Evolutionary conservation across 2,329 filamentous ascomycete genomes (phyloP), one percentile per base, ranked within the genome.

Genomic region (Colletotrichum tropicicola): DNA sequence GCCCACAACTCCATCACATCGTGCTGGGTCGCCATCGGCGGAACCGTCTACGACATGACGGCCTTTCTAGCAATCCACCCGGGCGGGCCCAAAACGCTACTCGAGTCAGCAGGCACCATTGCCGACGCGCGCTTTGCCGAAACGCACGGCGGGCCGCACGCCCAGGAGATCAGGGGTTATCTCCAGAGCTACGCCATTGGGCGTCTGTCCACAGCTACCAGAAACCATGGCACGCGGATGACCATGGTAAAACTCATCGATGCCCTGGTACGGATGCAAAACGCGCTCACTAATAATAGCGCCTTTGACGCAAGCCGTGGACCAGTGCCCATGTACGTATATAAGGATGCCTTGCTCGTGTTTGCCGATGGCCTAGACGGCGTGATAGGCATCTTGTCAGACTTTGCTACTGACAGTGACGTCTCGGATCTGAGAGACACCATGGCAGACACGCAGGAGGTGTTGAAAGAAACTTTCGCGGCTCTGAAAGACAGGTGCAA

Each of bases 41-140:
- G 95, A 2, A 92, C 92, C 72, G 95, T 98, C 25, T 99, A 98
- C 80, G 98, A 98, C 73, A 90, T 99, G 63, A 91, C 91, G 0
- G 92, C 94, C 0, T 99, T 98, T 74, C 75, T 94, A 32, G 89
- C 91, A 1, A 98, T 93, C 74, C 96, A 99, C 75, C 96, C 96
- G 0, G 96, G 96, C 19, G 96, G 92, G 1, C 57, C 61, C 10
- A 65, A 65, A 23, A 65, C 61, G 2, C 43, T 65, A 5, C 61
- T 65, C 7, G 61, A 65, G 57, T 65, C 61, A 2, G 61, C 61
- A 6, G 61, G 61, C n/a, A 55, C 61, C n/a, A 23, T 55, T 25
- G 61, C 61, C 12, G 61, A 65, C 21, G 49, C 21, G 15, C 48
- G 61, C 21, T 65, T 65, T 17, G 35, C 32, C 12, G 57, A 61